Percentiles rank a stretch among this genome's conserved stretches.
phyloP scores from a whole-genome alignment of 768 basidiomycete genomes.

The Lactarius deliciosus region DNA sequence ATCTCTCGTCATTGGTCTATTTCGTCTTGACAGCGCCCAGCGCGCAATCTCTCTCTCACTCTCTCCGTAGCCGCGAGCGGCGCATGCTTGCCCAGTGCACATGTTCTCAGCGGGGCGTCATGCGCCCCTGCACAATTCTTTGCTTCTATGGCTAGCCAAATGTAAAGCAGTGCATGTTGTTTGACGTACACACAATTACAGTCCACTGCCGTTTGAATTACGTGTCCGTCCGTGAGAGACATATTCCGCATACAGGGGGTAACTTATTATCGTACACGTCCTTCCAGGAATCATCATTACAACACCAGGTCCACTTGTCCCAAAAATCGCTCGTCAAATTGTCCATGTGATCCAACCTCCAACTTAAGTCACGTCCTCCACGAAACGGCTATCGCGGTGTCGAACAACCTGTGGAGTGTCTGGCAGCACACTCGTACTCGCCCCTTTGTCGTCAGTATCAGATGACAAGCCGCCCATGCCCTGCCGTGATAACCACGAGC shows the following conservation, averaged over 20 bases:
- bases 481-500: background rate
- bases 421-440: background rate
- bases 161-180: background rate
- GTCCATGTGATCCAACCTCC: background rate
- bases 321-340: background rate
- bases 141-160: background rate
- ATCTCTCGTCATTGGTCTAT: background rate
- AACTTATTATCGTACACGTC: conserved; percentile 3
- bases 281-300: background rate
- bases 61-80: conserved; percentile 4
- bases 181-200: background rate
- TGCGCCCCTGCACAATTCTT: background rate
- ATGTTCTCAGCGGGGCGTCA: background rate
- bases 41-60: background rate
- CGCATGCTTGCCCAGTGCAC: conserved; percentile 1
- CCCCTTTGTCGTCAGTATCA: background rate
- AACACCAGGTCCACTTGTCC: background rate
- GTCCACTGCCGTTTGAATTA: background rate
- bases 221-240: background rate
- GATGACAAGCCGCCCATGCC: background rate
- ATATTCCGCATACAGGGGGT: background rate
- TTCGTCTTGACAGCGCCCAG: conserved; percentile 8
- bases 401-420: background rate
- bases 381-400: conserved; percentile 26
- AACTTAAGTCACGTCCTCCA: conserved; percentile 22